Evolutionary conservation across 306 rosid genomes (phyloP).

Genomic region (Sesbania bispinosa): DNA sequence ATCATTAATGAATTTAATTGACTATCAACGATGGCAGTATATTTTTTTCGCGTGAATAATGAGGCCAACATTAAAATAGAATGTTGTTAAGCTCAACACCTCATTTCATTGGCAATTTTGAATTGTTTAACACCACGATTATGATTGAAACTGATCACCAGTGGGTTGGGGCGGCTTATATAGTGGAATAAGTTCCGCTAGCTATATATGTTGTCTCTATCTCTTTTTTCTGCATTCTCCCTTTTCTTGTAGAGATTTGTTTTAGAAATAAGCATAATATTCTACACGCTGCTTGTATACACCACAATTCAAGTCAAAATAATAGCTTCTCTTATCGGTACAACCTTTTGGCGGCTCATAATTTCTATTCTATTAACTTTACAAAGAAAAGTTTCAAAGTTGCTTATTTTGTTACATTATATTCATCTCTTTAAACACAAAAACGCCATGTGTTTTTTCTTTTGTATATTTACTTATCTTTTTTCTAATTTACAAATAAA

Average conservation of each 20-base stretch:
- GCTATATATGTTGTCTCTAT: neutral
- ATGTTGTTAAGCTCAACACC: neutral
- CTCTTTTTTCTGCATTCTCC: neutral
- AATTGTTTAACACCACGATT: constrained; percentile 26
- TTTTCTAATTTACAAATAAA: too few relatives aligned
- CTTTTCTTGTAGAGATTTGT: neutral
- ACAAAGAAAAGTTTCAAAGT: too few relatives aligned
- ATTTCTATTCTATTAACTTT: too few relatives aligned
- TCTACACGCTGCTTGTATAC: too few relatives aligned
- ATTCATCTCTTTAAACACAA: too few relatives aligned
- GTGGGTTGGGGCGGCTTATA: constrained; percentile 45
- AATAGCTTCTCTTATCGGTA: too few relatives aligned
- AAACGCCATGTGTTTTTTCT: too few relatives aligned
- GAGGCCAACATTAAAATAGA: constrained; percentile 14
- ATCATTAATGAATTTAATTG: neutral
- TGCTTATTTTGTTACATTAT: too few relatives aligned
- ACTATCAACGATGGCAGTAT: neutral
- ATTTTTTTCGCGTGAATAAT: neutral
- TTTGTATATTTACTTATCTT: too few relatives aligned
- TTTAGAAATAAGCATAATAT: too few relatives aligned
- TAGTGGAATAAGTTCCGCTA: constrained; percentile 31
- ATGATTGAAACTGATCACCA: neutral
- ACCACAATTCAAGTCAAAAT: too few relatives aligned
- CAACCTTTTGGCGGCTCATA: too few relatives aligned
- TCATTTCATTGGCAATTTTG: constrained; percentile 1